Conservation (phyloP, 495 filamentous ascomycete species). For the Chaetomium fimeti region DNA sequence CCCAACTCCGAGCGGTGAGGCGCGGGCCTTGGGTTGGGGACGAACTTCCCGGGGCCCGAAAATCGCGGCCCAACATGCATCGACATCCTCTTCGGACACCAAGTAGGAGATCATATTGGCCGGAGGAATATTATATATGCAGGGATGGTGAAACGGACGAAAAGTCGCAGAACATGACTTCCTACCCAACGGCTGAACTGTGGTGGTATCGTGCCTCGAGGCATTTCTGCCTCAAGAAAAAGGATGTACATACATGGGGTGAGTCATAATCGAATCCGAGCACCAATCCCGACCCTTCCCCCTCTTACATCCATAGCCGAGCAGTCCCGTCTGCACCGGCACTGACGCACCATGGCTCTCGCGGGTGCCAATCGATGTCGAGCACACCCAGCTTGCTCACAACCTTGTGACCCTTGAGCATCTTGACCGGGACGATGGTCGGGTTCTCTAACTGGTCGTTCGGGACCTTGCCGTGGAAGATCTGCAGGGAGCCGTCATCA, state of each 20-base stretch:
- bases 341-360: constrained; percentile 88
- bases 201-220: constrained; percentile 13
- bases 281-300: neutral
- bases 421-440: constrained; percentile 92
- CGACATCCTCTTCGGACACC: neutral
- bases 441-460: constrained; percentile 93
- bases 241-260: constrained; percentile 17
- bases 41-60: neutral
- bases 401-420: constrained; percentile 84
- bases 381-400: constrained; percentile 79
- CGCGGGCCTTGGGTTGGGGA: neutral
- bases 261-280: constrained; percentile 1
- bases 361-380: constrained; percentile 92
- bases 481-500: constrained; percentile 90
- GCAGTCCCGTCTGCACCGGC: constrained; percentile 88
- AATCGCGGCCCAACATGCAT: neutral
- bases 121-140: neutral
- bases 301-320: constrained; percentile 47
- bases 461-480: constrained; percentile 95
- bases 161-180: neutral
- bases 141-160: neutral
- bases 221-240: neutral
- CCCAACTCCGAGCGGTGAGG: too few relatives aligned
- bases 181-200: constrained; percentile 7
- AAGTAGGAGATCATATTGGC: neutral